These are phyloP conservation scores for Helicostylum pulchrum DNA, from an alignment of 192 early-diverging fungal genomes.

Conservation along the genomic window DNA sequence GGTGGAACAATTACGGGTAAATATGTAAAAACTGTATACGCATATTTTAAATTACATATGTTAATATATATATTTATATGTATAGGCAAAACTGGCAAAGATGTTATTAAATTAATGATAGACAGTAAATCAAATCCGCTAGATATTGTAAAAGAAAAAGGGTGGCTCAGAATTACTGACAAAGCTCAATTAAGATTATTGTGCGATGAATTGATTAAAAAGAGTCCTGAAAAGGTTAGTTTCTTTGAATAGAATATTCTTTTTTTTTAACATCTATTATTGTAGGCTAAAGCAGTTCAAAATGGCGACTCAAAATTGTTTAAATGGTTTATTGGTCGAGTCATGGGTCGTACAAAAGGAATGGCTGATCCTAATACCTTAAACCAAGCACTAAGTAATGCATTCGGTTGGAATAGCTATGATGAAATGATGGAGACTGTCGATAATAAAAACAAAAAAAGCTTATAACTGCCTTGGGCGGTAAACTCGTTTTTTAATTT, in stretches of 20 bases:
- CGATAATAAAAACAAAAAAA: no score
- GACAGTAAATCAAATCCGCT: conserved; percentile 49
- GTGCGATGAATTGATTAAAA: conserved; percentile 40
- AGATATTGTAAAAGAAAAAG: conserved; percentile 61
- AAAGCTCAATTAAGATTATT: conserved; percentile 40
- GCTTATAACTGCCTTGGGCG: no score
- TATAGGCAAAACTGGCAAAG: conserved; percentile 60
- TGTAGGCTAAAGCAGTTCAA: conserved; percentile 55
- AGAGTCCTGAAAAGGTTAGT: conserved; percentile 45
- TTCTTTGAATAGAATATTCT: neutral
- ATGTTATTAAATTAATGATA: conserved; percentile 67
- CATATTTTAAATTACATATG: no score
- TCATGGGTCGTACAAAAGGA: conserved; percentile 78
- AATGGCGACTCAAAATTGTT: conserved; percentile 65
- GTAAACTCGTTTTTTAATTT: no score
- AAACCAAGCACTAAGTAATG: conserved; percentile 53
- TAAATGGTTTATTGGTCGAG: conserved; percentile 81
- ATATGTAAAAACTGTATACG: conserved; percentile 9
- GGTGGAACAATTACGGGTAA: conserved; percentile 54
- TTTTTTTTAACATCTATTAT: neutral
- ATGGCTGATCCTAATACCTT: conserved; percentile 71
- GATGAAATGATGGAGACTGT: neutral
- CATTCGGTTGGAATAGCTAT: conserved; percentile 27
- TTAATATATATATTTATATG: neutral
- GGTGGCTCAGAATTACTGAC: conserved; percentile 54